Base-by-base conservation (phyloP, 805 yeast species). In the Yarrowia sp. region DNA sequence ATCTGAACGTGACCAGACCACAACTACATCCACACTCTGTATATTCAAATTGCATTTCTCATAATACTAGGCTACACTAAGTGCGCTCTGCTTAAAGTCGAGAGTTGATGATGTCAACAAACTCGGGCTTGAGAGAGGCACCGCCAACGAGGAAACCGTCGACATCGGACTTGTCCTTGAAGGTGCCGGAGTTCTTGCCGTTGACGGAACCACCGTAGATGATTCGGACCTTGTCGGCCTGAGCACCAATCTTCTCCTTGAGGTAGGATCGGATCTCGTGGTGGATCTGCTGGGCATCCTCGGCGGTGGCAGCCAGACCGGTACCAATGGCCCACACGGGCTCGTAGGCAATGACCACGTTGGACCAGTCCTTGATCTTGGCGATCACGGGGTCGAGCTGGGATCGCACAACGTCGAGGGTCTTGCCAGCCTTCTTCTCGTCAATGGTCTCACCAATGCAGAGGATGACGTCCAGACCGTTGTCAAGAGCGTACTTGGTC, bases 311-410 rank as follows among this genome's bases (percentile, higher is more conserved):
- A 76, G 98, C 97, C 78, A 95, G 87, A 78, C 99, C 99, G 75
- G 98, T 93, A 80, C 99, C 99, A 76, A 95, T 95, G 76, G 99
- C 99, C 99, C 99, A 95, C 74, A 95, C 97, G 76, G 99, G 99
- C 85, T 95, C 99, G 84, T 95, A 95, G 77, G 99, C 99, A 80
- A 95, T 83, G 73, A 95, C 98, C 73, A 95, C 84, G 80, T 90
- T 85, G 72, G 89, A 76, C 98, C 98, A 94, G 87, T 93, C 98
- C 76, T 79, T 76, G 71, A 92, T 88, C 70, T 88, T 83, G 78
- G 87, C 89, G 76, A 90, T 82, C 70, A 90, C 98, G 71, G 98
- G 97, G 73, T 86, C 84, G 77, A 94, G 85, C 86, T 95, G 98
- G 84, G 90, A 87, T 79, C 89, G 86, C 81, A 91, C 88, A 71